A percentile compares a stretch with the other conserved stretches of the same genome.
Evolutionary conservation across 1,139 yeast species (phyloP).

Genomic region (Saccharomyces hybrid): DNA sequence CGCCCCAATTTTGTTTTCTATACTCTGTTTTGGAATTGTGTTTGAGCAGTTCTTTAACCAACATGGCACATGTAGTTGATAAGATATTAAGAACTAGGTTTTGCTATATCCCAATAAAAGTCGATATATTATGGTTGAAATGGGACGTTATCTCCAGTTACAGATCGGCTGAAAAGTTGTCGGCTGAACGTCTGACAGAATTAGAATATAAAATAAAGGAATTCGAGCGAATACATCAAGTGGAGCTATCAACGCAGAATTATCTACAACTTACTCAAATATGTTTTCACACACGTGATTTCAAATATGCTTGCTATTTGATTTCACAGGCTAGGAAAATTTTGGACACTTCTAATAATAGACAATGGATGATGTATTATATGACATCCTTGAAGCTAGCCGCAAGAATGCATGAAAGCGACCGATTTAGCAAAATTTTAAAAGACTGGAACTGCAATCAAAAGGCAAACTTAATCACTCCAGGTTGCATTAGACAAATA

Average conservation of each 20-base stretch:
- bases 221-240: slow-evolving; percentile 11
- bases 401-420: slow-evolving; percentile 12
- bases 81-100: slow-evolving; percentile 13
- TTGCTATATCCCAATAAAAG: slow-evolving; percentile 16
- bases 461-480: slow-evolving; percentile 14
- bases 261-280: slow-evolving; percentile 18
- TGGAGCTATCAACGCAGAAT: slow-evolving; percentile 8
- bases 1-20: slow-evolving; percentile 19
- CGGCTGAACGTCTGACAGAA: background rate
- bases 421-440: slow-evolving; percentile 11
- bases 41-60: slow-evolving; percentile 9
- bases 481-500: slow-evolving; percentile 14
- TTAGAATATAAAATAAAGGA: slow-evolving; percentile 7
- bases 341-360: slow-evolving; percentile 9
- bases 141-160: slow-evolving; percentile 7
- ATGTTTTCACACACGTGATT: slow-evolving; percentile 10
- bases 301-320: slow-evolving; percentile 8
- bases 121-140: slow-evolving; percentile 21
- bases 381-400: slow-evolving; percentile 17
- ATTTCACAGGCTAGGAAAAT: slow-evolving; percentile 8
- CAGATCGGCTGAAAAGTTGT: background rate
- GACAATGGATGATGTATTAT: slow-evolving; percentile 20
- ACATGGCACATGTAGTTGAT: slow-evolving; percentile 16
- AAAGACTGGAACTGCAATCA: slow-evolving; percentile 21
- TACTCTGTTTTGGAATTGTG: slow-evolving; percentile 16